Evolutionary conservation across 2,329 filamentous ascomycete genomes (phyloP), one percentile per base, ranked within the genome.

Genomic region (Penicillium sp.): DNA sequence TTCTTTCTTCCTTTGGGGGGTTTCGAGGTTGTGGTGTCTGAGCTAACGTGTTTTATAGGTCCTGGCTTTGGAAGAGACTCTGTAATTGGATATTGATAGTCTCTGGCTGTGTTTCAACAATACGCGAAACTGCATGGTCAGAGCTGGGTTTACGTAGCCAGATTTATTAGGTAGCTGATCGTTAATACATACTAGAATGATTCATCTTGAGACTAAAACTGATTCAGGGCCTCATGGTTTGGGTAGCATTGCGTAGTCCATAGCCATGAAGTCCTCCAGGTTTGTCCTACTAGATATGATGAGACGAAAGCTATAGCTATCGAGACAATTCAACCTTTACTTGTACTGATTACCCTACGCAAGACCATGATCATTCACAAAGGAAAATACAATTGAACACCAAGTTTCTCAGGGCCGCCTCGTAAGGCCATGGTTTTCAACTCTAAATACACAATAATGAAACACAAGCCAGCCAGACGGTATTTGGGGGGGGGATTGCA

Each of bases 21-120:
- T n/a, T n/a, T n/a, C n/a, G n/a, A n/a, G n/a, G n/a, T n/a, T n/a
- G n/a, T n/a, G n/a, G n/a, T n/a, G n/a, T 9, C n/a, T 27, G 21
- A 8, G 10, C 51, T 39, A 48, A n/a, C 16, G 48, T 35, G 5
- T 39, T 29, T 52, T 29, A 11, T 53, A 86, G 84, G 77, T 86
- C 21, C 74, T 87, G 52, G 84, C 82, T 16, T 73, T 82, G 39
- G 81, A 83, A 66, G 73, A 76, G 16, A 75, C 75, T 4, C 56
- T 77, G 47, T 78, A 64, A 19, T 5, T 8, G 22, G 37, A 56
- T 50, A 52, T 60, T 55, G 29, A 55, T 37, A 19, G 39, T 41
- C 9, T 8, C 19, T 41, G 39, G 39, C n/a, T 41, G 9, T 21
- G 39, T 41, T 14, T 41, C 10, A 22, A 13, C 39, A 22, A 39